Evolutionary conservation across 495 filamentous ascomycete species (phyloP), one percentile per base, ranked within the genome.

Genomic region (Penicillium canariense): DNA sequence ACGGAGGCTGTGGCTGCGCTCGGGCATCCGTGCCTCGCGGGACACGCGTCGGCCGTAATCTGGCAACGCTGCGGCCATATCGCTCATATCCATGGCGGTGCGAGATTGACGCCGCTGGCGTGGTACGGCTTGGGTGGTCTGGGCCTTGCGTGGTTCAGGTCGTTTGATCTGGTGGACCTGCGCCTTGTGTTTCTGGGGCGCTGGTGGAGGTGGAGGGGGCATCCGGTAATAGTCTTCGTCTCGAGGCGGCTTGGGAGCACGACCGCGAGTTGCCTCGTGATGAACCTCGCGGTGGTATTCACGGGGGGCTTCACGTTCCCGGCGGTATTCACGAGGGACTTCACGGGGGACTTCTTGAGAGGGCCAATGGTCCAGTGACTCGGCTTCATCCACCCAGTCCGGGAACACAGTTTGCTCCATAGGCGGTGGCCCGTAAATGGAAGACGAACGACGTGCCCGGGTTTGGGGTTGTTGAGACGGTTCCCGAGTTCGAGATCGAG

Each of bases 141-240:
- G 61, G 7, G 60, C 27, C 46, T 74, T 75, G 5, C 61, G 72
- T 3, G 61, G 36, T 27, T 58, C 54, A 14, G 54, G 62, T 11
- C 52, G 60, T 12, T 68, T 66, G 3, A 61, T 10, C 38, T 78
- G 73, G 48, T 73, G 69, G 32, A 78, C 68, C 32, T 68, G 60
- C 34, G 63, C 30, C 50, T 54, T 69, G 36, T 59, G 38, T 52
- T 68, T 74, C n/a, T 39, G 44, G 23, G 68, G 61, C 23, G 52
- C 52, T 20, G 74, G 71, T 27, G 69, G 73, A 12, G 74, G 57
- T 7, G 63, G 63, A n/a, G 61, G 75, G 32, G 71, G 75, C 72
- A 79, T 78, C 30, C 59, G 65, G 44, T 73, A 71, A 43, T 64
- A 74, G 35, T 79, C 75, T 44, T 81, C 77, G n/a, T 72, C 70